Conservation (phyloP, 2,329 filamentous ascomycete species). For the Xylaria sp. region DNA sequence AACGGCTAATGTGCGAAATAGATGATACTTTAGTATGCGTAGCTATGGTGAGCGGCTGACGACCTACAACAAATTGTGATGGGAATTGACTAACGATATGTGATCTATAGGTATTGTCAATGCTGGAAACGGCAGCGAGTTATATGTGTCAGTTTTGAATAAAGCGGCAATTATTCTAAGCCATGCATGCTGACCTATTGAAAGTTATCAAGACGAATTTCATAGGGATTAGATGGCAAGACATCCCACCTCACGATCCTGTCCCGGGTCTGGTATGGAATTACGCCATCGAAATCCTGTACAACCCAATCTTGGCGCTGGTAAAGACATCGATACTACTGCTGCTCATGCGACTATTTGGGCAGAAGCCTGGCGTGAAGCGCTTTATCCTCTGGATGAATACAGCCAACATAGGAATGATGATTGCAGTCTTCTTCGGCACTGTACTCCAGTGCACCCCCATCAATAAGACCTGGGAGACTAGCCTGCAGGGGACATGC, state of each 20-base stretch:
- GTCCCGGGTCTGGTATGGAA: constrained; percentile 47
- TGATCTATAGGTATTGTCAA: constrained; percentile 36
- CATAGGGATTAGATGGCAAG: constrained; percentile 37
- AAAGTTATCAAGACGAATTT: constrained; percentile 43
- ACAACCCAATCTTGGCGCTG: constrained; percentile 58
- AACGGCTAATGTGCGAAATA: constrained; percentile 30
- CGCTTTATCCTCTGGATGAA: constrained; percentile 49
- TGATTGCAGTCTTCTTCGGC: constrained; percentile 46
- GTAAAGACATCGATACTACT: constrained; percentile 58
- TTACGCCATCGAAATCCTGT: constrained; percentile 54
- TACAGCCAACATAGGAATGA: constrained; percentile 48
- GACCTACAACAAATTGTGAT: neutral
- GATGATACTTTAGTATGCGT: constrained; percentile 41
- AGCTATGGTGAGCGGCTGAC: constrained; percentile 40
- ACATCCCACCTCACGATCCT: constrained; percentile 41
- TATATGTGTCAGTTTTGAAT: constrained; percentile 41
- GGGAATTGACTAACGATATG: constrained; percentile 14
- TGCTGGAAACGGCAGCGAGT: constrained; percentile 41
- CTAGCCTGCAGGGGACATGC: constrained; percentile 44
- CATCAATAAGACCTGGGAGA: constrained; percentile 50
- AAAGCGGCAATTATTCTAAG: neutral
- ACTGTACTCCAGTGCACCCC: constrained; percentile 55
- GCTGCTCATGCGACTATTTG: constrained; percentile 57
- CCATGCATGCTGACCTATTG: constrained; percentile 13
- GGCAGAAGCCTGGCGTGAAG: constrained; percentile 51